Base-by-base conservation (phyloP, 2,329 filamentous ascomycete genomes). In the Volutella citrinella region DNA sequence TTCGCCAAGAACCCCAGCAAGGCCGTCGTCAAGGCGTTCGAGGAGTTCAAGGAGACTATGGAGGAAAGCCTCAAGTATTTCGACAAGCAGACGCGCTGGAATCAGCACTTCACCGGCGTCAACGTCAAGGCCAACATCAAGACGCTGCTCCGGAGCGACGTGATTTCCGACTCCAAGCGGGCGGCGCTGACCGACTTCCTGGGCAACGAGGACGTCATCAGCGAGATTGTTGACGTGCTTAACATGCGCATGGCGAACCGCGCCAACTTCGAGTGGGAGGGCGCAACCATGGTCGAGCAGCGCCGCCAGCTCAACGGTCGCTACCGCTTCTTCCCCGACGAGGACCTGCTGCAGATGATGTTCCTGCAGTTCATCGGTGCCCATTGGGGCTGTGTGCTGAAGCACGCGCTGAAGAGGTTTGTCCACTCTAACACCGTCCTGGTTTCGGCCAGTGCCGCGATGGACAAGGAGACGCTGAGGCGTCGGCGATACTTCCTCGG, bases 271-370 rank as follows among this genome's bases (percentile, higher is more conserved):
- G 56, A 61, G 0, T 76, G 72, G 72, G 63, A 63, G 2, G 46
- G 56, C 0, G 57, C 60, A 5, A 60, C 74, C 1, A 50, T 52
- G 0, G 49, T 73, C 1, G 56, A 68, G 42, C 64, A 69, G 50
- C 62, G 63, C 11, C 63, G 68, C n/a, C 67, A 71, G 36, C 64
- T 75, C 18, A 72, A 57, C 11, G 70, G 70, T 1, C 55, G 66
- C 16, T 74, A 70, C 45, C 63, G 68, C 23, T 58, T 73, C n/a
- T 61, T 64, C 38, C 73, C 74, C 66, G 66, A 74, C 21, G 69
- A 74, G 40, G 70, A 76, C 19, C 59, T 73, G 1, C 60, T 74
- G 3, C 68, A 74, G 33, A 68, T 69, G 2, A 61, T 76, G 2
- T 65, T 76, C n/a, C 51, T 75, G 0, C 68, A 76, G 27, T 70